Base-by-base conservation (phyloP, 2,329 filamentous ascomycete species). In the Colletotrichum endophyticum region DNA sequence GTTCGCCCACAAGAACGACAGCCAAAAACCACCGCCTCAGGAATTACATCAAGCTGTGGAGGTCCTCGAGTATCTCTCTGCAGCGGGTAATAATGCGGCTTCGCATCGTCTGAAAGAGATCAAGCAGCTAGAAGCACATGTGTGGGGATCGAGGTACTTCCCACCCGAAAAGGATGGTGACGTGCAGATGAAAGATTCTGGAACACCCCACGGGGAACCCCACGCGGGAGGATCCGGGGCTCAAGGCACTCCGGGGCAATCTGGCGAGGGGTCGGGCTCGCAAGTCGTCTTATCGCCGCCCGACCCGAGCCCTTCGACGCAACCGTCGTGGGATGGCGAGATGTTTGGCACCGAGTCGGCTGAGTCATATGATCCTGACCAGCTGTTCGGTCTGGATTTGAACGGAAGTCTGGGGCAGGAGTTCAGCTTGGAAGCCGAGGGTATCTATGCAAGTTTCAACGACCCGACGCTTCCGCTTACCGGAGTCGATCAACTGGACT, bases 401-500 rank as follows among this genome's bases (percentile, higher is more conserved):
- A 72, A 77, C 19, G 78, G 77, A 22, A 77, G 79, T 2, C 77
- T 82, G 13, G 75, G 78, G 11, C 71, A 80, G 39, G 81, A 82
- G 13, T 70, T 82, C 22, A 79, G 73, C 8, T 61, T 76, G 19
- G 81, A 81, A 16, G 79, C 81, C n/a, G 80, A 76, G 59, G 70
- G 78, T 27, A 82, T 82, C 30, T 82, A 82, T 61, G 79, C 79
- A 3, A 80, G 80, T 32, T 82, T 80, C 56, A 81, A 82, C 53
- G 81, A 82, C 30, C 81, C 81, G 15, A 78, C 66, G 5, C 75
- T 82, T n/a, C 81, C 81, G 3, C 63, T 82, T 59, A 82, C 81
- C 2, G 81, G 81, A n/a, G 80, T 82, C 32, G 81, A 82, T 68
- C 78, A 81, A 16, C 66, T 81, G 44, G 81, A 82, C 27, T 82